Evolutionary conservation across 73 alveolate species (phyloP).

Genomic region (Tetrahymena thermophila): DNA sequence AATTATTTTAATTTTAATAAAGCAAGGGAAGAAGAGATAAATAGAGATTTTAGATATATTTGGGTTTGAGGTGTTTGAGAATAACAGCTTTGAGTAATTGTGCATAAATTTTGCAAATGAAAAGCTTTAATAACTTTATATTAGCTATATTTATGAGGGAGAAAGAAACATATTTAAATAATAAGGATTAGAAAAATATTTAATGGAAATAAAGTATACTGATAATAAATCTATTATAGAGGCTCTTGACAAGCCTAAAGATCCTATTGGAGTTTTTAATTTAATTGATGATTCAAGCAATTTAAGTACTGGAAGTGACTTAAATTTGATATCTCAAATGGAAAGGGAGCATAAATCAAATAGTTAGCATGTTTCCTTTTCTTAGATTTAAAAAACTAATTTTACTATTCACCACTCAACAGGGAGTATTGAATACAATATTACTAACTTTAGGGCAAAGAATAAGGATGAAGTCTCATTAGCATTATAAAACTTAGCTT

Average conservation of each 20-base stretch:
- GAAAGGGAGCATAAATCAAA: slow-evolving; percentile 31
- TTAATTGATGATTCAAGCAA: slow-evolving; percentile 53
- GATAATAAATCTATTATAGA: slow-evolving; percentile 41
- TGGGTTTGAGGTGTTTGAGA: slow-evolving; percentile 93
- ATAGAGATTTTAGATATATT: slow-evolving; percentile 93
- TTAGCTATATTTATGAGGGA: slow-evolving; percentile 85
- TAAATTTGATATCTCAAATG: slow-evolving; percentile 3
- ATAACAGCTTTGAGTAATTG: slow-evolving; percentile 89
- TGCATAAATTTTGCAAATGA: slow-evolving; percentile 93
- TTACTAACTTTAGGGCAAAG: slow-evolving; percentile 75
- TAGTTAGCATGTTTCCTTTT: slow-evolving; percentile 2
- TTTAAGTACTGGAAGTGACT: slow-evolving; percentile 29
- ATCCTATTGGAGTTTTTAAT: slow-evolving; percentile 56
- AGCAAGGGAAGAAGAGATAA: neutral
- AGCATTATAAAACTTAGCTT: slow-evolving; percentile 5
- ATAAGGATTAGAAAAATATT: slow-evolving; percentile 39
- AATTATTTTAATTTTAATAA: neutral
- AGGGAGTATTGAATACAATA: slow-evolving; percentile 70
- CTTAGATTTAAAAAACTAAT: slow-evolving; percentile 30
- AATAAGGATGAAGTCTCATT: slow-evolving; percentile 81
- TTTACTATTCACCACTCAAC: slow-evolving; percentile 77
- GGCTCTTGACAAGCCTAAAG: slow-evolving; percentile 49
- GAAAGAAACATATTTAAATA: slow-evolving; percentile 54
- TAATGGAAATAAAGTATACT: slow-evolving; percentile 5
- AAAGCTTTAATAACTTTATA: slow-evolving; percentile 87